These are phyloP conservation scores for Picochlorum sp. DNA, from an alignment of 139 green algal species.

Conservation along the genomic window DNA sequence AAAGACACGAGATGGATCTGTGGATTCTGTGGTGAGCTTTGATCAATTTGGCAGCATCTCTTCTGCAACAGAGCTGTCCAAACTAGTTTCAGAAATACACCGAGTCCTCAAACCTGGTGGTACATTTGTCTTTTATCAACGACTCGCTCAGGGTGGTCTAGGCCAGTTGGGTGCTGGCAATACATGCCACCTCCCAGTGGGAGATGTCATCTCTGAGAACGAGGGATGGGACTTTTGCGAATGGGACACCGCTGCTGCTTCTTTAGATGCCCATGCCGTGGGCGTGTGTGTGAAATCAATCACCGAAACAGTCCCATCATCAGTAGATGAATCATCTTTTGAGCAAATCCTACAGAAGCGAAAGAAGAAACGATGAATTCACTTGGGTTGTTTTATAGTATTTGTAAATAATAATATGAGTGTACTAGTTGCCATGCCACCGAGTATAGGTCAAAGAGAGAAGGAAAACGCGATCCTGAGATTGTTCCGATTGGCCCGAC, in stretches of 20 bases:
- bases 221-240: conserved; percentile 33
- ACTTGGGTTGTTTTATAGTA: not conserved
- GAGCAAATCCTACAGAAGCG: conserved; percentile 20
- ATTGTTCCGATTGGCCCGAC: too few relatives aligned
- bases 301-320: not conserved
- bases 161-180: too few relatives aligned
- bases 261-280: conserved; percentile 43
- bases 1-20: conserved; percentile 20
- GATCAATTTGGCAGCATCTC: conserved; percentile 3
- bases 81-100: conserved; percentile 25
- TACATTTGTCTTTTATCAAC: conserved; percentile 48
- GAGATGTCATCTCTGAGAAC: conserved; percentile 10
- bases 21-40: conserved; percentile 37
- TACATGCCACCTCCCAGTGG: too few relatives aligned
- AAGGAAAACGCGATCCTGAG: too few relatives aligned
- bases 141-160: too few relatives aligned
- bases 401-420: too few relatives aligned
- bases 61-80: conserved; percentile 4
- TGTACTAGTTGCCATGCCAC: too few relatives aligned
- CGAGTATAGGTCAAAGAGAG: too few relatives aligned
- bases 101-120: conserved; percentile 44
- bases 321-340: conserved; percentile 24
- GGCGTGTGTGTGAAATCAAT: conserved; percentile 44
- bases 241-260: conserved; percentile 35
- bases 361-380: conserved; percentile 5